Evolutionary conservation across 2,329 filamentous ascomycete genomes (phyloP), one percentile per base, ranked within the genome.

Genomic region (Trichophyton verrucosum): DNA sequence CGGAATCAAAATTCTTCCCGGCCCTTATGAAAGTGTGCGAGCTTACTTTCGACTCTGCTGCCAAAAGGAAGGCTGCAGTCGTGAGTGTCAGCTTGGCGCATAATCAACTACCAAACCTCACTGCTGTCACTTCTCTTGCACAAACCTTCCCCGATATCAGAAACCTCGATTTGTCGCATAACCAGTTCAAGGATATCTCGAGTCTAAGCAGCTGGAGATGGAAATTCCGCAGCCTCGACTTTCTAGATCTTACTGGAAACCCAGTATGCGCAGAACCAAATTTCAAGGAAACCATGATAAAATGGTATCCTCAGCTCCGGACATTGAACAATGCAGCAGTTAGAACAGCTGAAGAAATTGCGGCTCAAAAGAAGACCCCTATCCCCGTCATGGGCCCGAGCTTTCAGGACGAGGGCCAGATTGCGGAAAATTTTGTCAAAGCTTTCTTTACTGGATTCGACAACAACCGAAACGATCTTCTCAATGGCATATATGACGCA

Each of bases 11-110:
- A 72, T 88, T 96, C 64, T 96, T 97, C 75, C 89, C 88, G 59
- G 92, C 89, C 1, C 80, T 97, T 64, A 95, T 97, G 88, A 85
- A 84, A 62, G 85, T 96, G 55, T 91, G 89, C 71, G 86, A 95
- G 59, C 78, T 83, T 63, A 81, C 87, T 17, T 95, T 96, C 76
- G 85, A 86, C 66, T 86, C 82, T 1, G 71, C 81, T 11, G 79
- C 86, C 63, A 85, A 87, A 57, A 91, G 91, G 72, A 82, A 85
- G 57, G 86, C 91, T 55, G 86, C 87, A 3, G 86, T 99, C 57
- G 78, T 86, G 65, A 92, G 89, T 69, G 86, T 97, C 67, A 89
- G 86, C 42, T 81, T 99, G 11, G 85, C 87, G 17, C 83, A 84
- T 71, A 97, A 97, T 73, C 84, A 84, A 63, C 84, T 97, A 53